phyloP scores from a whole-genome alignment of 345 rosid species.

The Passiflora organensis region DNA sequence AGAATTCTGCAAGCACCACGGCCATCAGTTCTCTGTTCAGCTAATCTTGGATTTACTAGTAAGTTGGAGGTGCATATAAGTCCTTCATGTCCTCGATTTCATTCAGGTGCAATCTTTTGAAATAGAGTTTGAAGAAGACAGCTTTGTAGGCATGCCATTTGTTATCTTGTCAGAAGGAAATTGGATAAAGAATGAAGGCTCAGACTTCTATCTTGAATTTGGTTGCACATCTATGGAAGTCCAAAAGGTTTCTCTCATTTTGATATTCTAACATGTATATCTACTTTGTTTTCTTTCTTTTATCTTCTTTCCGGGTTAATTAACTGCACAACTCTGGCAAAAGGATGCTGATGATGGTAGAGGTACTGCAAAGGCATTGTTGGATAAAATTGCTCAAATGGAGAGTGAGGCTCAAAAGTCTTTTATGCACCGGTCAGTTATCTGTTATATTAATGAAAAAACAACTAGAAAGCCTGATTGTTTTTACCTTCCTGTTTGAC shows the following conservation, averaged over 20 bases:
- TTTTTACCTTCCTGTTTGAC: too few species aligned
- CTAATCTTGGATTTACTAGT: neutral
- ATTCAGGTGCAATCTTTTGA: constrained; percentile 69
- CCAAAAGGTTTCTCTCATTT: constrained; percentile 55
- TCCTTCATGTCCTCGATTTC: constrained; percentile 12
- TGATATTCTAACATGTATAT: constrained; percentile 7
- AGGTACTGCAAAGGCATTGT: constrained; percentile 72
- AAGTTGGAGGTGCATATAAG: too few species aligned
- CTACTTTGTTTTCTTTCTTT: constrained; percentile 6
- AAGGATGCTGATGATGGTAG: constrained; percentile 77
- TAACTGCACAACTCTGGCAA: constrained; percentile 19
- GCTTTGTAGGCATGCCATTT: constrained; percentile 85
- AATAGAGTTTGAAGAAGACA: constrained; percentile 69
- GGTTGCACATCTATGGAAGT: constrained; percentile 40
- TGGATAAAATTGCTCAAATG: constrained; percentile 67
- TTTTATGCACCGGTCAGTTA: constrained; percentile 92
- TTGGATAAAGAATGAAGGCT: constrained; percentile 74
- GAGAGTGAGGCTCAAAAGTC: constrained; percentile 97
- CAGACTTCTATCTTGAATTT: constrained; percentile 79
- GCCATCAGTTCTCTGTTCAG: too few species aligned
- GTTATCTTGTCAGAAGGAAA: constrained; percentile 63
- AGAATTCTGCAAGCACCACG: too few species aligned
- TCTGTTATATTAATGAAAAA: constrained; percentile 11
- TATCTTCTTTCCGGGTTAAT: constrained; percentile 5
- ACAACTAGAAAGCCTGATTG: too few species aligned